These are phyloP conservation scores for Umbelopsis sp. DNA, from an alignment of 192 early-diverging fungal genomes.

Conservation along the genomic window DNA sequence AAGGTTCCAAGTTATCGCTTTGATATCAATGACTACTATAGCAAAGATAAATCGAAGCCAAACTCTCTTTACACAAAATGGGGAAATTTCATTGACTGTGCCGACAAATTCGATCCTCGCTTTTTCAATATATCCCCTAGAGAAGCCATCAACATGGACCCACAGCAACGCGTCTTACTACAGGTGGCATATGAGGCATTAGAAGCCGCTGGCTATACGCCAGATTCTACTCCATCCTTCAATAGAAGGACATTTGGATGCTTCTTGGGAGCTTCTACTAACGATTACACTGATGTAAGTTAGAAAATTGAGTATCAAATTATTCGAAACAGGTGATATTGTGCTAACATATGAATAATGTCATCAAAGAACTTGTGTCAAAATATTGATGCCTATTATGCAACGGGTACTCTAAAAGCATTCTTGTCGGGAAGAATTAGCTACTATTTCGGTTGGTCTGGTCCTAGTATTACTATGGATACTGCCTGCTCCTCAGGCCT, in stretches of 20 bases:
- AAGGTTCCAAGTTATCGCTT: conserved; percentile 9
- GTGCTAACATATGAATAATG: neutral
- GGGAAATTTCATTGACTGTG: conserved; percentile 1
- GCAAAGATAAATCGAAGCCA: neutral
- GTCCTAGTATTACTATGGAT: conserved; percentile 6
- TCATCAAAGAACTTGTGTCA: neutral
- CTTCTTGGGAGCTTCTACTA: neutral
- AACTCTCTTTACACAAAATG: neutral
- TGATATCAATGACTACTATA: neutral
- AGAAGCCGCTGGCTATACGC: conserved; percentile 6
- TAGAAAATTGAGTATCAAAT: neutral
- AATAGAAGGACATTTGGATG: neutral
- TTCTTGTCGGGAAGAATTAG: conserved; percentile 7
- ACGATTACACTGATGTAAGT: conserved; percentile 5
- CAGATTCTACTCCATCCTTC: neutral
- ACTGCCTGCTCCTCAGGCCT: neutral
- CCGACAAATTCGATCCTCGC: conserved; percentile 11
- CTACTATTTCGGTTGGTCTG: neutral
- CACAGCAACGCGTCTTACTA: neutral
- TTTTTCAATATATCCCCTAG: conserved; percentile 10
- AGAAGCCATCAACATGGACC: neutral
- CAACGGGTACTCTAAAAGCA: neutral
- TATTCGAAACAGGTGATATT: neutral
- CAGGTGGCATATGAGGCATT: conserved; percentile 10
- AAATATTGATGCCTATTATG: conserved; percentile 9